Percentiles rank a stretch among this genome's conserved stretches.
phyloP scores from a whole-genome alignment of 495 filamentous ascomycete genomes.

The Thozetella sp. region DNA sequence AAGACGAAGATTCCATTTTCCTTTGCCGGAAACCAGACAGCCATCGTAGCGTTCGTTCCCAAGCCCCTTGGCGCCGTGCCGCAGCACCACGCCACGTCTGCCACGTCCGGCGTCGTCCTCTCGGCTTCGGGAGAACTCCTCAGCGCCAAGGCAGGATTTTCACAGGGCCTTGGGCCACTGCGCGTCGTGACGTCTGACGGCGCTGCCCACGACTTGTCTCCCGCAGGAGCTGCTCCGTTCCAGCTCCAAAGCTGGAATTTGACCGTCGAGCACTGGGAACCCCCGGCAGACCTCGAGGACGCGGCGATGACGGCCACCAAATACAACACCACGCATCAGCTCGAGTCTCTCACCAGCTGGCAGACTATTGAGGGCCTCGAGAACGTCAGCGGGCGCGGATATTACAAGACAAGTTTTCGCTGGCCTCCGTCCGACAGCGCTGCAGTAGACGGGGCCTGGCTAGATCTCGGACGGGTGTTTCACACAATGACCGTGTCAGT shows the following conservation, averaged over 20 bases:
- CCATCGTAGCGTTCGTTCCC: neutral
- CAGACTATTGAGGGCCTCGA: neutral
- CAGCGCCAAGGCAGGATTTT: neutral
- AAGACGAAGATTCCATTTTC: neutral
- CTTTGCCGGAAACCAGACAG: neutral
- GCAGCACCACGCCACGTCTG: neutral
- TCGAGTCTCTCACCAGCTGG: neutral
- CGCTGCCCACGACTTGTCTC: neutral
- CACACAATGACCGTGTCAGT: neutral
- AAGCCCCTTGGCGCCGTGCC: neutral
- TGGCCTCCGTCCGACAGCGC: neutral
- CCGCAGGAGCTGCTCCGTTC: neutral
- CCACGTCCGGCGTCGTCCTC: neutral
- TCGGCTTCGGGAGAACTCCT: neutral
- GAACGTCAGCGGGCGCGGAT: slow-evolving; percentile 2
- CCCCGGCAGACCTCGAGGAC: neutral
- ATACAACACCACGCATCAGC: neutral
- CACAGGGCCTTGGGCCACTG: neutral
- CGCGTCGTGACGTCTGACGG: neutral
- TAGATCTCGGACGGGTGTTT: neutral
- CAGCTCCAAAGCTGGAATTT: slow-evolving; percentile 1
- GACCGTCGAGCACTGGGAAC: neutral
- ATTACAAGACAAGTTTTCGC: neutral
- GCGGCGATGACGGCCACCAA: neutral
- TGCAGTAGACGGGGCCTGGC: neutral